These are phyloP conservation scores for Cutaneotrichosporon cutaneum DNA, from an alignment of 1,284 basidiomycete species.

Conservation along the genomic window DNA sequence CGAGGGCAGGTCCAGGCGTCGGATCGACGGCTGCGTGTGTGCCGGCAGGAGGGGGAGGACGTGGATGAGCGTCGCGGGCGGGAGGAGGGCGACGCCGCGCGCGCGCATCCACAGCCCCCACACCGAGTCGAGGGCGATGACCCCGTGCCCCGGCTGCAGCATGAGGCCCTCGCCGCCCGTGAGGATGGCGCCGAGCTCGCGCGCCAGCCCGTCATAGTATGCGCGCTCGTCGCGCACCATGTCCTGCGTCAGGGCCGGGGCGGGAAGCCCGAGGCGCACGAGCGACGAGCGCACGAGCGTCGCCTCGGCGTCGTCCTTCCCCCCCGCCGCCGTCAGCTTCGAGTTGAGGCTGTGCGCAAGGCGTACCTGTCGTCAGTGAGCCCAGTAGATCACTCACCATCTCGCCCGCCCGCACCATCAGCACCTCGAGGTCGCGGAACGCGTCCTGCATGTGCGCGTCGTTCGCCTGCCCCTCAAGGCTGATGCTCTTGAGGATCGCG, in stretches of 20 bases:
- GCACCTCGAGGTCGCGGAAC: constrained; percentile 81
- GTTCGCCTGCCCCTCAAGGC: constrained; percentile 64
- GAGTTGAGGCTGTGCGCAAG: constrained; percentile 85
- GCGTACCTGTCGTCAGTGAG: constrained; percentile 52
- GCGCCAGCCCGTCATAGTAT: constrained; percentile 79
- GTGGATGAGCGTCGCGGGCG: constrained; percentile 76
- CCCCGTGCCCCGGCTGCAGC: constrained; percentile 55
- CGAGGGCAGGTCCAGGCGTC: constrained; percentile 65
- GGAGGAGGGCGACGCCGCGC: constrained; percentile 85
- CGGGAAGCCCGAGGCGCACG: constrained; percentile 74
- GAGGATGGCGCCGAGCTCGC: constrained; percentile 75
- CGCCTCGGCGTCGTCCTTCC: constrained; percentile 66
- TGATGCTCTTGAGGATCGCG: constrained; percentile 73
- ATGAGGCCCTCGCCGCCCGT: constrained; percentile 44
- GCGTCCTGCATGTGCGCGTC: constrained; percentile 73
- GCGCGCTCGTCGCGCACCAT: constrained; percentile 80
- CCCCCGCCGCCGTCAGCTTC: constrained; percentile 63
- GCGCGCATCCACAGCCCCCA: constrained; percentile 98
- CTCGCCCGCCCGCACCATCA: constrained; percentile 88
- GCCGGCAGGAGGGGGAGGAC: constrained; percentile 67
- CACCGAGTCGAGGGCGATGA: constrained; percentile 87
- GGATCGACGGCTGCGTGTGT: constrained; percentile 69
- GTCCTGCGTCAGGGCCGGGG: constrained; percentile 77
- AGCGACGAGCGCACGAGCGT: constrained; percentile 85
- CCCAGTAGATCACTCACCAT: constrained; percentile 62